Evolutionary conservation across 805 yeast genomes (phyloP).

Genomic region (Torulaspora franciscae): DNA sequence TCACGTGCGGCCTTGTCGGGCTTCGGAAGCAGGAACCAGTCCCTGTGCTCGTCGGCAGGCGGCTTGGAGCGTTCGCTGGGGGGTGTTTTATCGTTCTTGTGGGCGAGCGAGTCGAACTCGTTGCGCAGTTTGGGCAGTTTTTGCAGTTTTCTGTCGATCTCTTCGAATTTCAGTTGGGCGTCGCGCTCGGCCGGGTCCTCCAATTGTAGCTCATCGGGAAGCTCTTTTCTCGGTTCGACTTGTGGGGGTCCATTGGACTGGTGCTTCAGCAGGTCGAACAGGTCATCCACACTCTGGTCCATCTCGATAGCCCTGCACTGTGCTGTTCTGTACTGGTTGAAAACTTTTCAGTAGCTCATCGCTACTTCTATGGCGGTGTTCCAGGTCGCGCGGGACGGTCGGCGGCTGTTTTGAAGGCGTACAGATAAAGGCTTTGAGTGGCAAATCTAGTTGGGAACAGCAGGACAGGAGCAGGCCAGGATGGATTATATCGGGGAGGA

Average conservation of each 20-base stretch:
- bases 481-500: conserved; percentile 10
- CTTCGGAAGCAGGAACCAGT: conserved; percentile 80
- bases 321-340: not conserved
- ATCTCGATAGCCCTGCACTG: not conserved
- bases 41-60: too few relatives aligned
- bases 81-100: not conserved
- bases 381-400: not conserved
- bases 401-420: conserved; percentile 3
- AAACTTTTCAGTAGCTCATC: not conserved
- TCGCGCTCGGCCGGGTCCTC: conserved; percentile 8
- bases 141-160: conserved; percentile 27
- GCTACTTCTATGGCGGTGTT: not conserved
- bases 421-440: not conserved
- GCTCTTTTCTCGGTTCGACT: too few relatives aligned
- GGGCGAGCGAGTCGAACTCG: conserved; percentile 27
- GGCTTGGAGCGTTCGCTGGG: conserved; percentile 24
- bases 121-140: conserved; percentile 31
- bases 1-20: conserved; percentile 62
- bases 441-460: not conserved
- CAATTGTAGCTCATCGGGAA: not conserved
- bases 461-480: not conserved
- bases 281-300: conserved; percentile 16
- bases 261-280: conserved; percentile 19
- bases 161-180: conserved; percentile 22
- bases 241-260: too few relatives aligned